Percentiles rank a stretch among this genome's conserved stretches.
Conservation (phyloP, 768 basidiomycete species). For the Russula brevipes region DNA sequence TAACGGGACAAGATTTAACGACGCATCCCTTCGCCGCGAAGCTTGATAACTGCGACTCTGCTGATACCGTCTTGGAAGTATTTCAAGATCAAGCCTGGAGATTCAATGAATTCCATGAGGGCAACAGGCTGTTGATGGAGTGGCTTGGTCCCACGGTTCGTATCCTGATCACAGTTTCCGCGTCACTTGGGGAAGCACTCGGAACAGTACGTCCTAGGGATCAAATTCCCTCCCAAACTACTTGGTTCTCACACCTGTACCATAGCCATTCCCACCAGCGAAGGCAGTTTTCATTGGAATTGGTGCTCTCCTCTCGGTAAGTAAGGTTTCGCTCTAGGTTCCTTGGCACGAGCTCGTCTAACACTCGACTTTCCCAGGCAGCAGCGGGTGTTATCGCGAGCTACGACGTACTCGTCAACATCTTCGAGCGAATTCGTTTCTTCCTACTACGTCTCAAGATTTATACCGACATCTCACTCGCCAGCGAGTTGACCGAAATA, state of each 20-base stretch:
- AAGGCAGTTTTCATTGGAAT: neutral
- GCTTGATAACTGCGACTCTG: neutral
- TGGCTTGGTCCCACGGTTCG: neutral
- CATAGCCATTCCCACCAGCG: neutral
- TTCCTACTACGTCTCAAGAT: conserved; percentile 2
- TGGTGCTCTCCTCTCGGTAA: neutral
- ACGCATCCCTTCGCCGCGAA: neutral
- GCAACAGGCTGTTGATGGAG: neutral
- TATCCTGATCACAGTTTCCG: neutral
- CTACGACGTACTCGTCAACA: neutral
- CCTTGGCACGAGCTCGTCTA: too few relatives aligned
- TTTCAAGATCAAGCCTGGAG: neutral
- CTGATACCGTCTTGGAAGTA: neutral
- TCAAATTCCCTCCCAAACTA: neutral
- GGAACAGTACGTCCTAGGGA: neutral
- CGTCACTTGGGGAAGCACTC: neutral
- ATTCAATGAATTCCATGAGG: neutral
- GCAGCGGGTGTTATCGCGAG: neutral
- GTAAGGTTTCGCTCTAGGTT: neutral
- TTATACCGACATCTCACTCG: neutral
- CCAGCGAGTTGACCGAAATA: neutral
- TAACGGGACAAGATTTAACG: neutral
- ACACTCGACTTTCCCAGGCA: neutral
- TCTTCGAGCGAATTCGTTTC: neutral
- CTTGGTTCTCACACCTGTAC: neutral